A percentile compares a stretch with the other conserved stretches of the same genome.
phyloP scores from a whole-genome alignment of 163 green algal genomes.

The Scenedesmus sp. region DNA sequence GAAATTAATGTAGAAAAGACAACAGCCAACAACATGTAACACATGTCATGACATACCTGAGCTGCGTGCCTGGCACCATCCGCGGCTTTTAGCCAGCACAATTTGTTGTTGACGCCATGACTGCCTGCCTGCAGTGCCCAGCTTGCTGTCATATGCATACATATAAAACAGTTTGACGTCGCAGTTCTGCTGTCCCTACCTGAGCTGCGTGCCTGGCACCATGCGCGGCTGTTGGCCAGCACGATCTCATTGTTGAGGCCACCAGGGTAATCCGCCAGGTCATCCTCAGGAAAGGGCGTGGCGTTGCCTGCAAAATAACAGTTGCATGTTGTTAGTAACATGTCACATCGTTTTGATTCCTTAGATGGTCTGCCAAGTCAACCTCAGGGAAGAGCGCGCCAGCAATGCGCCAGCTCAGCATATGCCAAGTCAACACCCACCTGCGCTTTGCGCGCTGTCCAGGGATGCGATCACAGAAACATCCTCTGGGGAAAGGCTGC shows the following conservation, averaged over 20 bases:
- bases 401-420: neutral
- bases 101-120: slow-evolving; percentile 10
- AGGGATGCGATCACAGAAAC: neutral
- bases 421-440: neutral
- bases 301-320: slow-evolving; percentile 6
- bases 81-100: neutral
- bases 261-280: slow-evolving; percentile 20
- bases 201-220: slow-evolving; percentile 49
- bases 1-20: too few species aligned
- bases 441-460: slow-evolving; percentile 27
- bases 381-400: too few species aligned
- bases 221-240: slow-evolving; percentile 22
- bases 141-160: neutral
- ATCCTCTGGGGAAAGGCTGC: neutral
- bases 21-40: too few species aligned
- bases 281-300: slow-evolving; percentile 51
- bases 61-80: slow-evolving; percentile 49
- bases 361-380: neutral
- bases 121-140: neutral
- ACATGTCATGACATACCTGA: neutral
- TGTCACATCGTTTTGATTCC: too few species aligned
- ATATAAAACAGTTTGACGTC: neutral
- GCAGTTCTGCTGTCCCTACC: neutral
- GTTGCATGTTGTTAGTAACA: too few species aligned
- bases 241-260: slow-evolving; percentile 46